Evolutionary conservation across 345 rosid genomes (phyloP), one percentile per base, ranked within the genome.

Genomic region (Combretum micranthum): DNA sequence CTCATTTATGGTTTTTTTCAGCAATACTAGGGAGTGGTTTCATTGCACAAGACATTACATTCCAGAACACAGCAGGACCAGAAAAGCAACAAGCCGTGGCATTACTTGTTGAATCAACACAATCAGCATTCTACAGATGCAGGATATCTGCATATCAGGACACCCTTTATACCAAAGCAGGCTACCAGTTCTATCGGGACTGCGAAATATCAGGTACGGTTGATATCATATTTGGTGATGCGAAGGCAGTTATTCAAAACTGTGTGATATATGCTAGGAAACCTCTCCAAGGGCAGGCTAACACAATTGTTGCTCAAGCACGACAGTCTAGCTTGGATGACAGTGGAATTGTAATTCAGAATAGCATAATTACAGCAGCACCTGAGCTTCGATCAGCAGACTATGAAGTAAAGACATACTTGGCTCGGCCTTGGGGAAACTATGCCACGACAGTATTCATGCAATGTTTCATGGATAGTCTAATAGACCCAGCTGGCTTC

Each of bases 361-460:
- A 25, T 15, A 54, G 60, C 48, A 63, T 15, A 44, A 37, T 63
- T 13, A 46, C 11, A 14, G 60, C 67, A 3, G 53, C 57, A 12
- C 46, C 21, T 10, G 56, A 32, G 21, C 42, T 63, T 11, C 18
- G 15, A 1, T 39, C 32, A 0, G 74, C 63, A 1, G 72, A 76
- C 50, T 60, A 75, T 6, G 43, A 54, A 5, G 78, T 79, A 62
- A 59, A 61, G 54, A 82, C 67, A 3, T 56, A 46, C 25, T 60
- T 91, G 13, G 98, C 95, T 23, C 57, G 98, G 59, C 98, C 95
- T 3, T 91, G 98, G 98, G 88, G 84, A 67, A 73, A 79, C 56
- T 86, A 82, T 56, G 85, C 98, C 2, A 73, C 86, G 16, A 77
- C 96, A 0, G 83, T 91, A 23, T 73, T 65, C 52, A 77, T 88